These are phyloP conservation scores for Wallemia hederae DNA, from an alignment of 1,284 basidiomycete genomes.

Conservation along the genomic window DNA sequence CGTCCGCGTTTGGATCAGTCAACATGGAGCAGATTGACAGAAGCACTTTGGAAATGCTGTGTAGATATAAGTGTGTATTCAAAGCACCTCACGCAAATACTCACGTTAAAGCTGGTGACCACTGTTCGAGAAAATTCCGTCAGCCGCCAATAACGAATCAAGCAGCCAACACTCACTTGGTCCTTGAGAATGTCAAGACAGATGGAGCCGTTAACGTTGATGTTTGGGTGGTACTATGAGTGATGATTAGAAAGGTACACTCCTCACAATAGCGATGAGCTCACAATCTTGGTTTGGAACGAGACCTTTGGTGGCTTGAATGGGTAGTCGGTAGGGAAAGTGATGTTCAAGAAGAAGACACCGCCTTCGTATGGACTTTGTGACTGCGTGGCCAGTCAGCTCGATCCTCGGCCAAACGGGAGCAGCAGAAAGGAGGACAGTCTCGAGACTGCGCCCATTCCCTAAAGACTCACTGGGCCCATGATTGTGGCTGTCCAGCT, in stretches of 20 bases:
- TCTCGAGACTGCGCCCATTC: not conserved
- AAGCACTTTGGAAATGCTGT: constrained; percentile 26
- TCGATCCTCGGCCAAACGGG: not conserved
- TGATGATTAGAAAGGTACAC: not conserved
- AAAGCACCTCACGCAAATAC: not conserved
- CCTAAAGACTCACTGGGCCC: constrained; percentile 43
- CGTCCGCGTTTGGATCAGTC: constrained; percentile 88
- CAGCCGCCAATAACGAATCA: not conserved
- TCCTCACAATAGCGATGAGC: constrained; percentile 14
- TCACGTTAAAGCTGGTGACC: constrained; percentile 75
- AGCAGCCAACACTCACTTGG: constrained; percentile 17
- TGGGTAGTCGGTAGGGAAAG: constrained; percentile 81
- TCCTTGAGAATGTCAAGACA: constrained; percentile 92
- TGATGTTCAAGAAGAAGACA: constrained; percentile 84
- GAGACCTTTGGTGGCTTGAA: constrained; percentile 99
- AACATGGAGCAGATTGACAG: constrained; percentile 90
- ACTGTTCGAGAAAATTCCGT: constrained; percentile 22
- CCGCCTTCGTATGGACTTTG: constrained; percentile 88
- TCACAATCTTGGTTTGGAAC: constrained; percentile 63
- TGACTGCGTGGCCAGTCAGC: constrained; percentile 23
- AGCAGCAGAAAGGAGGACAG: not conserved
- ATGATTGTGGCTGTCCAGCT: constrained; percentile 86
- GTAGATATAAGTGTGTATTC: not conserved
- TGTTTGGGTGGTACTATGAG: constrained; percentile 71
- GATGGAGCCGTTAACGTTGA: constrained; percentile 93